Conservation (phyloP, 306 rosid genomes). For the Amphicarpaea edgeworthii region DNA sequence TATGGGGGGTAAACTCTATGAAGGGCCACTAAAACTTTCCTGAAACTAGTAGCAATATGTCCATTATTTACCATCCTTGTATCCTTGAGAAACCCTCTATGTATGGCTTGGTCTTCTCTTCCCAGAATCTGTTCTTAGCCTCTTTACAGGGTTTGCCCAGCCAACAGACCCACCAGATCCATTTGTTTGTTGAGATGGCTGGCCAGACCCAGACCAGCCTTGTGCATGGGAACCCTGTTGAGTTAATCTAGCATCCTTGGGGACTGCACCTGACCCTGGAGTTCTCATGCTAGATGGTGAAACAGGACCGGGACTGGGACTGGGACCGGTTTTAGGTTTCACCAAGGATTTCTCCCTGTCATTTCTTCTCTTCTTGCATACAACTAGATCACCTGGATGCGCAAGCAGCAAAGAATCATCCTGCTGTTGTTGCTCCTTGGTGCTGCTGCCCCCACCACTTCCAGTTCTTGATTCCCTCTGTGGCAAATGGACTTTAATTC, state of each 20-base stretch:
- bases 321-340: conserved; percentile 73
- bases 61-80: conserved; percentile 44
- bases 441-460: conserved; percentile 58
- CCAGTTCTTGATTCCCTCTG: conserved; percentile 77
- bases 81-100: conserved; percentile 51
- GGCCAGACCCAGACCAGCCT: conserved; percentile 71
- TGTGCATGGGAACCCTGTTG: conserved; percentile 59
- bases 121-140: conserved; percentile 90
- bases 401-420: conserved; percentile 74
- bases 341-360: conserved; percentile 82
- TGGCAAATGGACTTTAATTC: conserved; percentile 63
- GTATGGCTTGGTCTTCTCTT: conserved; percentile 95
- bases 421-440: conserved; percentile 74
- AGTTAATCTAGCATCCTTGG: conserved; percentile 70
- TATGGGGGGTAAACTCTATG: conserved; percentile 54
- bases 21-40: conserved; percentile 55
- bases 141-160: conserved; percentile 98
- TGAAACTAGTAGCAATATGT: conserved; percentile 49
- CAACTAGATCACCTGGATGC: conserved; percentile 97
- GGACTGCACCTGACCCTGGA: conserved; percentile 59
- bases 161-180: conserved; percentile 75
- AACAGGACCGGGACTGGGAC: conserved; percentile 80
- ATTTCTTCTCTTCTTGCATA: conserved; percentile 97
- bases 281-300: conserved; percentile 77
- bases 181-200: conserved; percentile 66